Base-by-base conservation (phyloP, 2,329 filamentous ascomycete genomes). In the Microdochium paspali region DNA sequence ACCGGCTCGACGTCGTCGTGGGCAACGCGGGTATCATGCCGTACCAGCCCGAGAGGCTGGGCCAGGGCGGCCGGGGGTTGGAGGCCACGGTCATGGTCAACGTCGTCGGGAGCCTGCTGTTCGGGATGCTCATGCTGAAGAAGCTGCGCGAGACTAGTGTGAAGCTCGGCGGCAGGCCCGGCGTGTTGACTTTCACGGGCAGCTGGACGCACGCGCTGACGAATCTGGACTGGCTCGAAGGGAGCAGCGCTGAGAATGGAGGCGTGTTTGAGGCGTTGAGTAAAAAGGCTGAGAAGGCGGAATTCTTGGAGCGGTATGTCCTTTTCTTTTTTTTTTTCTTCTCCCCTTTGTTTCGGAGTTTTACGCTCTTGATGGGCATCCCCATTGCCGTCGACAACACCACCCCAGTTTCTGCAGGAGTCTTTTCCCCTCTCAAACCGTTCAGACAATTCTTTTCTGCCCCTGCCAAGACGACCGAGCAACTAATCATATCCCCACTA, bases 81-180 rank as follows among this genome's bases (percentile, higher is more conserved):
- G n/a, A 82, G 59, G 57, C 53, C 15, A 70, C 59, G 0, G 60
- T 81, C 32, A 74, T 71, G 0, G 68, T 75, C 46, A 82, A 82
- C 48, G 72, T 77, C 10, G 62, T 81, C 47, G 67, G 63, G 12
- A 77, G 73, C 0, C 67, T 79, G 35, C 55, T 81, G 2, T 61
- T 82, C 0, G 70, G 65, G 0, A 51, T 73, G 0, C 60, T 77
- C 0, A 39, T 80, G 2, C 49, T 81, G 20, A 77, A 77, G 0
- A 75, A 71, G 53, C 62, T 82, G 3, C 68, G 68, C 45, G 61
- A 67, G 24, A 71, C 64, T 15, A 62, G 61, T 0, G 48, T 28
- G 5, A 44, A 28, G 9, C 56, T 51, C 46, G 39, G n/a, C n/a
- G n/a, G 46, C 24, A 58, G 46, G 0, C 47, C 44, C 3, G 61